Evolutionary conservation across 108 stramenopile genomes (phyloP), one percentile per base, ranked within the genome.

Genomic region (Skeletonema menzelii): DNA sequence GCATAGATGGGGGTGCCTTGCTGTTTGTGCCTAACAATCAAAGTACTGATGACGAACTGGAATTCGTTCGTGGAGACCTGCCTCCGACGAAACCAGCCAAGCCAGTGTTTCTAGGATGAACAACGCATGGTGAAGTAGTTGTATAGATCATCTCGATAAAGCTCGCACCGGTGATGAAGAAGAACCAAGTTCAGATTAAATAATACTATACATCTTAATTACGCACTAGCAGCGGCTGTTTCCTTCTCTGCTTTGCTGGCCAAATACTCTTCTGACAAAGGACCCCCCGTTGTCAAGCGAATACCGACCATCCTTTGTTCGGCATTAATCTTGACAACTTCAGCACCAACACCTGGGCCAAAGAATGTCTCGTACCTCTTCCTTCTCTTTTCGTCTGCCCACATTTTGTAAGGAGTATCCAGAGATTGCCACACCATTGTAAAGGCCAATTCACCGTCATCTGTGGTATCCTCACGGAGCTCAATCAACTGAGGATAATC

Each of bases 371-470:
- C 96, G 71, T 98, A 98, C 70, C 93, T 93, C 68, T 89, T 79
- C 34, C 96, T 76, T 27, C 97, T 84, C 70, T 92, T 88, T 63
- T 95, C 95, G 61, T 97, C 98, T 24, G 94, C 96, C 98, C 98
- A 98, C 87, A 93, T 86, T 82, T 96, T 96, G 91, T 91, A 98
- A 38, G 98, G 98, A 14, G 98, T 97, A 58, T 95, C 95, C 26
- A 87, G 27, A 6, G 90, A 90, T 83, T 97, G 94, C 89, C 94
- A 98, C 0, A 97, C 90, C 94, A 98, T 95, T 56, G 93, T 88
- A 75, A 97, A 98, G 5, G 88, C 83, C 69, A 94, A 71, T 49
- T 93, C 89, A 4, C 91, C 91, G 44, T 92, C 84, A 8, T 82
- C 72, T 4, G 59, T 73, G 27, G 78, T 80, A 64, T 90, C 95